A percentile compares a stretch with the other conserved stretches of the same genome.
phyloP scores from a whole-genome alignment of 2,329 filamentous ascomycete species.

The Dactylonectria estremocensis region DNA sequence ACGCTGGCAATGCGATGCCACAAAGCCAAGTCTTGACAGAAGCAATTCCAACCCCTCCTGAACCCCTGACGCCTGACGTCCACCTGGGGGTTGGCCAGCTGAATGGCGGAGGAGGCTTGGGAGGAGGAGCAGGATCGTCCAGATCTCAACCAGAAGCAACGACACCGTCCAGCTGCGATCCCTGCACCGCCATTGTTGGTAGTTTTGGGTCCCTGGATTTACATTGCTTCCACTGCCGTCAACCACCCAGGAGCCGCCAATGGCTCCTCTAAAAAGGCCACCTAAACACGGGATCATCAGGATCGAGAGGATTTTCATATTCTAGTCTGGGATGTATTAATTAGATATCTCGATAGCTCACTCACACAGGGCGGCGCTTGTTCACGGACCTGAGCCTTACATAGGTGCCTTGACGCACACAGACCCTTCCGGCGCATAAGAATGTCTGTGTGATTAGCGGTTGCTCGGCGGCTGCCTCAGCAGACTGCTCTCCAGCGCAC shows the following conservation, averaged over 20 bases:
- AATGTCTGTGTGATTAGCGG: neutral
- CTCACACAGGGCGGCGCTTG: neutral
- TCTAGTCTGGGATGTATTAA: neutral
- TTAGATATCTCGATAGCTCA: neutral
- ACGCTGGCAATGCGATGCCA: neutral
- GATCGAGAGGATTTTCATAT: neutral
- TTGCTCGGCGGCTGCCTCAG: conserved; percentile 10
- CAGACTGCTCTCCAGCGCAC: conserved; percentile 2
- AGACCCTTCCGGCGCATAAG: neutral
- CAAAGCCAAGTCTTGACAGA: conserved; percentile 6
- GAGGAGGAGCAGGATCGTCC: conserved; percentile 13
- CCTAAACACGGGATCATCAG: neutral
- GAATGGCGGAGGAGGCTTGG: conserved; percentile 2
- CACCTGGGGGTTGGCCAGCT: conserved; percentile 16
- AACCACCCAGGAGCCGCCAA: neutral
- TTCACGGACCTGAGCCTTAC: neutral
- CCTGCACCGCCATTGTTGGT: conserved; percentile 8
- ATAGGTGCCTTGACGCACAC: neutral
- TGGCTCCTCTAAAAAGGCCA: neutral
- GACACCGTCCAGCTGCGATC: conserved; percentile 14
- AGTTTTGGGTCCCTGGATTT: conserved; percentile 12
- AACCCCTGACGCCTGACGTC: conserved; percentile 9
- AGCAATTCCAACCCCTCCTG: conserved; percentile 16
- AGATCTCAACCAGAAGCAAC: conserved; percentile 24
- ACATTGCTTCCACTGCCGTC: conserved; percentile 10